Percentiles rank a stretch among this genome's conserved stretches.
These are phyloP conservation scores for Zygnema cylindricum DNA, from an alignment of 139 green algal species.

Conservation along the genomic window DNA sequence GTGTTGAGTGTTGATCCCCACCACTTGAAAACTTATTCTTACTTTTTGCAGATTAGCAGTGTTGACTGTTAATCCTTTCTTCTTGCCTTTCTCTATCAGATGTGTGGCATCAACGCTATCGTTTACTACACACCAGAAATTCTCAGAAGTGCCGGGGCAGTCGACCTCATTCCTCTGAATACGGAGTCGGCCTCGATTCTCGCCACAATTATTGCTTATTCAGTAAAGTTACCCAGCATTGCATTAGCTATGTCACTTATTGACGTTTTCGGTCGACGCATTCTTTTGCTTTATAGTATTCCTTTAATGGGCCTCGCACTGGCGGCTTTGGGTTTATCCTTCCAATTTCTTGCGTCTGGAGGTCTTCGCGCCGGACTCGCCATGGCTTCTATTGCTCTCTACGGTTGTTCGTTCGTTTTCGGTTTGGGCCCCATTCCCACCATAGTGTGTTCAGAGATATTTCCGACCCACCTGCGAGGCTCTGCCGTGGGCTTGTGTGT, in stretches of 20 bases:
- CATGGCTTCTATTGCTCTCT: constrained; percentile 11
- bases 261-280: constrained; percentile 28
- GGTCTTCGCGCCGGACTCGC: not conserved
- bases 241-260: constrained; percentile 29
- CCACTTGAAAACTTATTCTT: too few species aligned
- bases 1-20: too few species aligned
- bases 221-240: constrained; percentile 17
- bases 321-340: not conserved
- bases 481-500: constrained; percentile 33
- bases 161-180: constrained; percentile 1
- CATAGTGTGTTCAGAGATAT: constrained; percentile 54
- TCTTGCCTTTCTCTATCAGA: too few species aligned
- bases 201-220: not conserved
- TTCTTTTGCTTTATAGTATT: constrained; percentile 9
- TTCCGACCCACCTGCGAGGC: constrained; percentile 41
- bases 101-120: constrained; percentile 48
- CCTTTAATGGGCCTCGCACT: constrained; percentile 26
- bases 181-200: constrained; percentile 11
- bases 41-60: too few species aligned
- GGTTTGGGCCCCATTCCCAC: constrained; percentile 37
- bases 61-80: too few species aligned
- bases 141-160: not conserved
- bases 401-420: constrained; percentile 42
- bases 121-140: constrained; percentile 45
- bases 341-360: not conserved